phyloP scores from a whole-genome alignment of 495 filamentous ascomycete genomes.

The Penicillium cinerascens region DNA sequence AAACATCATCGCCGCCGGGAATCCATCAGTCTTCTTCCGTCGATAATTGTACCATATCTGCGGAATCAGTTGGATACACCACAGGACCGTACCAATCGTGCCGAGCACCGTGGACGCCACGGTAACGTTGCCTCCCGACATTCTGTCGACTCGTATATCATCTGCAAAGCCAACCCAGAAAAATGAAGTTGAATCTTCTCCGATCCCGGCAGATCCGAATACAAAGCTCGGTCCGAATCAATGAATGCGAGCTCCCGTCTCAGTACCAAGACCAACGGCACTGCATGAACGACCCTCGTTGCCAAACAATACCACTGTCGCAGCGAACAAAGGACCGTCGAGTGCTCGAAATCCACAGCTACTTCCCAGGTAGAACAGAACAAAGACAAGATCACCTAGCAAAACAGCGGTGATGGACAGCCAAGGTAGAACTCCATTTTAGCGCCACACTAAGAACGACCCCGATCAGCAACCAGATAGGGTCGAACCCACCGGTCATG shows the following conservation, averaged over 20 bases:
- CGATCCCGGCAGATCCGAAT: neutral
- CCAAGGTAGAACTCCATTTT: neutral
- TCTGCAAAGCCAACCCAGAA: neutral
- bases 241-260: neutral
- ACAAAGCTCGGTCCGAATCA: neutral
- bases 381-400: neutral
- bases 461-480: neutral
- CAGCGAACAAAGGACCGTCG: neutral
- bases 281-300: neutral
- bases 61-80: conserved; percentile 52
- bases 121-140: conserved; percentile 38
- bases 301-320: neutral
- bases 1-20: conserved; percentile 71
- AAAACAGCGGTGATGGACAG: neutral
- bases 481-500: no score
- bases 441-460: neutral
- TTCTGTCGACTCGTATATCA: conserved; percentile 8
- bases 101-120: conserved; percentile 51
- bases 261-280: neutral
- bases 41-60: conserved; percentile 72
- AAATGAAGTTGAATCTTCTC: neutral
- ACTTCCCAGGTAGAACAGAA: neutral
- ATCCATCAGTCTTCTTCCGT: conserved; percentile 66
- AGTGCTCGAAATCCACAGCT: neutral
- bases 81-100: conserved; percentile 53